These are phyloP conservation scores for Gynandropsis gynandra DNA, from an alignment of 345 rosid genomes.

Conservation along the genomic window DNA sequence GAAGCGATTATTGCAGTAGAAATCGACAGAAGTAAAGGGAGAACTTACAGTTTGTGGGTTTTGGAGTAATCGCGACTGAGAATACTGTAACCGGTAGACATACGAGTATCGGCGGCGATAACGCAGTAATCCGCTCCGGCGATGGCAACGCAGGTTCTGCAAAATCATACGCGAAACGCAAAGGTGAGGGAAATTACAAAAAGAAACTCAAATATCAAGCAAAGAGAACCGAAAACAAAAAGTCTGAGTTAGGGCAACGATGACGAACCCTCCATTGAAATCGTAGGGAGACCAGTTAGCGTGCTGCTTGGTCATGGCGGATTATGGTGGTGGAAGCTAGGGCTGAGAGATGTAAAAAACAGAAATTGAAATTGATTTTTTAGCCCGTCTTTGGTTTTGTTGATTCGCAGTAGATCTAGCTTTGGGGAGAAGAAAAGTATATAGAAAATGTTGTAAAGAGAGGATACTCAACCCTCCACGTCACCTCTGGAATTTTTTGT, in stretches of 20 bases:
- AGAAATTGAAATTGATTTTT: too few relatives aligned
- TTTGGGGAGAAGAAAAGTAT: too few relatives aligned
- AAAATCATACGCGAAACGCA: not conserved
- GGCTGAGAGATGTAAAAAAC: too few relatives aligned
- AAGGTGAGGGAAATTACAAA: not conserved
- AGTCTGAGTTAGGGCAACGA: constrained; percentile 1
- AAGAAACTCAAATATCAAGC: not conserved
- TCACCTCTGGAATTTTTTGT: too few relatives aligned
- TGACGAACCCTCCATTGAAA: constrained; percentile 91
- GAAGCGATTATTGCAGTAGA: not conserved
- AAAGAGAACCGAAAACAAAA: not conserved
- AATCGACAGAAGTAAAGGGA: not conserved
- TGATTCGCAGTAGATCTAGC: too few relatives aligned
- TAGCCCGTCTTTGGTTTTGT: too few relatives aligned
- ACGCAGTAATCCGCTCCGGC: constrained; percentile 97
- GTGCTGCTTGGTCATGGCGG: constrained; percentile 73
- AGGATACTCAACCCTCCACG: too few relatives aligned
- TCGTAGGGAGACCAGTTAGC: constrained; percentile 88
- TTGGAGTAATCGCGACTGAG: constrained; percentile 91
- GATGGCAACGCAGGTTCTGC: constrained; percentile 84
- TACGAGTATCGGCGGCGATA: constrained; percentile 87
- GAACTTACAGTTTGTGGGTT: constrained; percentile 60
- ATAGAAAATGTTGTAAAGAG: too few relatives aligned
- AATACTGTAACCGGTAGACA: constrained; percentile 90
- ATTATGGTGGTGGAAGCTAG: too few relatives aligned